These are phyloP conservation scores for Diospyros lotus DNA, from an alignment of 148 eudicot genomes.

Conservation along the genomic window DNA sequence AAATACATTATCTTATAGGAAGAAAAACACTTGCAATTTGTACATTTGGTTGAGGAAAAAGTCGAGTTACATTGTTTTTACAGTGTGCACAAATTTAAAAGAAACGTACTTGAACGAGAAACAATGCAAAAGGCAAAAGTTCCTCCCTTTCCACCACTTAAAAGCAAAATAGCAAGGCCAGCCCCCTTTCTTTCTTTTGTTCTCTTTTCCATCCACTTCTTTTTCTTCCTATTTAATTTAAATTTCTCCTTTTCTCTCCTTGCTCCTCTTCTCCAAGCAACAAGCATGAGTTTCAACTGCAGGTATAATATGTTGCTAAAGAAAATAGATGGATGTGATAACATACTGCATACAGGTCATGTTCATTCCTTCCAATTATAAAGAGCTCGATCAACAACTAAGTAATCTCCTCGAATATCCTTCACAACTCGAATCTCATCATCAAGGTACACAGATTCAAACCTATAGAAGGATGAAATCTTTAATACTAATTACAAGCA, in stretches of 20 bases:
- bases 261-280: not conserved
- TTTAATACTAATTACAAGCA: not conserved
- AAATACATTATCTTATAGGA: too few species aligned
- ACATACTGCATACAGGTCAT: constrained; percentile 1
- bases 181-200: too few species aligned
- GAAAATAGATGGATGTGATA: constrained; percentile 6
- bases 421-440: constrained; percentile 91
- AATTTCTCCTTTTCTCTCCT: not conserved
- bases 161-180: too few species aligned
- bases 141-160: not conserved
- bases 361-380: constrained; percentile 86
- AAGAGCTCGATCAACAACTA: constrained; percentile 92
- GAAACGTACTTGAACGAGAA: not conserved
- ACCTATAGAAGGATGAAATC: constrained; percentile 45
- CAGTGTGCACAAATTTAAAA: not conserved
- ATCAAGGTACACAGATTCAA: constrained; percentile 79
- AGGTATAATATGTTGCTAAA: not conserved
- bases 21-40: too few species aligned
- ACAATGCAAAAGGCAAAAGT: not conserved
- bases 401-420: constrained; percentile 89
- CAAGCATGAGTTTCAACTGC: not conserved
- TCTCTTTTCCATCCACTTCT: constrained; percentile 2
- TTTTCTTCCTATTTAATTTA: not conserved
- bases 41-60: too few species aligned
- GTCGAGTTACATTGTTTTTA: not conserved